Evolutionary conservation across 2,329 filamentous ascomycete species (phyloP), one percentile per base, ranked within the genome.

Genomic region (Fusarium devonianum): DNA sequence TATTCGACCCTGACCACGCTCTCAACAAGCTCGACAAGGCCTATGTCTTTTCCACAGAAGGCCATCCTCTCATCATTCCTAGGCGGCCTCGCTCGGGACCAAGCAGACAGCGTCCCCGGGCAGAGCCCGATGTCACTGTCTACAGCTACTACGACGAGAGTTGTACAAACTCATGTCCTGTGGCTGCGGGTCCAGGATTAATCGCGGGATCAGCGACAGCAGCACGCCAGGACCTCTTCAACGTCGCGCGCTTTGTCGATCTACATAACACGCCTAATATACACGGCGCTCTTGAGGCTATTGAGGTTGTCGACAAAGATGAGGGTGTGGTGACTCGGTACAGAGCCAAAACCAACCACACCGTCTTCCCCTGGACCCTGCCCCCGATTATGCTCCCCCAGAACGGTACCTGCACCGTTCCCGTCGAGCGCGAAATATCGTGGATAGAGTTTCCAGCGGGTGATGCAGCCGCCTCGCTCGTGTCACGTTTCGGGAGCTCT

Each of bases 41-140:
- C 0, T 95, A 88, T 69, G 93, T 99, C 11, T 97, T 99, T 69
- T 94, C 90, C 0, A 99, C 94, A 0, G 94, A 99, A 73, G 94
- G 93, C 0, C 94, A 99, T 71, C 94, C 94, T 3, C 78, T 99
- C 33, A 80, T 97, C 30, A 88, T 99, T 41, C 92, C 92, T 2
- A 71, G 64, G 41, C 65, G 60, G 30, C 67, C 60, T 28, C 51
- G 57, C 3, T 48, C 53, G n/a, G 56, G 39, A 16, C 37, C 48
- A 17, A 29, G 26, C 17, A 30, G 36, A 8, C 33, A 43, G 10
- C 48, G 38, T 40, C 50, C 25, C 30, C 32, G 47, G 13, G 3
- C 42, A 52, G 49, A 50, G 34, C 51, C 29, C 21, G 44, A 56
- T 10, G 46, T 60, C 13, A 25, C 57, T 49, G 54, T 71, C 8